phyloP scores from a whole-genome alignment of 345 rosid species.

The Euphorbia peplus region DNA sequence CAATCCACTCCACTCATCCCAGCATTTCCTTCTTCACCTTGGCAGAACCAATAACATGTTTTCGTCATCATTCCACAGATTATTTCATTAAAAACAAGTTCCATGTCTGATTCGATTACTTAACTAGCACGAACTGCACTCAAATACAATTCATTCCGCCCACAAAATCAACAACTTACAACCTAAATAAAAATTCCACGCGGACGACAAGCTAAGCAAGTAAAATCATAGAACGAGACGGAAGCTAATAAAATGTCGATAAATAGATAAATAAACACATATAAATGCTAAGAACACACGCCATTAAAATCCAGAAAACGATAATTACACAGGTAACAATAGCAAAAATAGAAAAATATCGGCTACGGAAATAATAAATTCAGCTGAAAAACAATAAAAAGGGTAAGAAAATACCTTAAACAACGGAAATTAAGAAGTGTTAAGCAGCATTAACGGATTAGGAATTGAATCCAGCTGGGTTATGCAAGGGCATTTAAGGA shows the following conservation, averaged over 20 bases:
- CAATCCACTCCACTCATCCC: not conserved
- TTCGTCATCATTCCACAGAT: not conserved
- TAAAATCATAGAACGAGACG: not conserved
- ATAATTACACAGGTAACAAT: not conserved
- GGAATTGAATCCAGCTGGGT: slow-evolving; percentile 5
- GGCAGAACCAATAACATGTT: not conserved
- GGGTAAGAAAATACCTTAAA: slow-evolving; percentile 16
- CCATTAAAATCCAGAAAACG: not conserved
- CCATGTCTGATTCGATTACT: not conserved
- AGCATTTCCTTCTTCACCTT: not conserved
- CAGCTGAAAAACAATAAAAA: not conserved
- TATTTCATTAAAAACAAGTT: not conserved
- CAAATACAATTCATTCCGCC: not conserved
- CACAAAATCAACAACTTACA: not conserved
- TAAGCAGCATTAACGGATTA: slow-evolving; percentile 10
- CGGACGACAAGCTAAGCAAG: not conserved
- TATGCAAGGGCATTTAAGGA: slow-evolving; percentile 28
- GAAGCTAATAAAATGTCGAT: not conserved
- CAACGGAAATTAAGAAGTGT: slow-evolving; percentile 14
- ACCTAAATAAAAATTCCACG: not conserved
- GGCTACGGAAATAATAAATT: not conserved
- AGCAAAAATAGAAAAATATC: not conserved
- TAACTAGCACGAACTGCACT: not conserved
- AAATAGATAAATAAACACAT: not conserved
- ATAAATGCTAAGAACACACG: not conserved